phyloP scores from a whole-genome alignment of 345 rosid species.

The Triadica sebifera region DNA sequence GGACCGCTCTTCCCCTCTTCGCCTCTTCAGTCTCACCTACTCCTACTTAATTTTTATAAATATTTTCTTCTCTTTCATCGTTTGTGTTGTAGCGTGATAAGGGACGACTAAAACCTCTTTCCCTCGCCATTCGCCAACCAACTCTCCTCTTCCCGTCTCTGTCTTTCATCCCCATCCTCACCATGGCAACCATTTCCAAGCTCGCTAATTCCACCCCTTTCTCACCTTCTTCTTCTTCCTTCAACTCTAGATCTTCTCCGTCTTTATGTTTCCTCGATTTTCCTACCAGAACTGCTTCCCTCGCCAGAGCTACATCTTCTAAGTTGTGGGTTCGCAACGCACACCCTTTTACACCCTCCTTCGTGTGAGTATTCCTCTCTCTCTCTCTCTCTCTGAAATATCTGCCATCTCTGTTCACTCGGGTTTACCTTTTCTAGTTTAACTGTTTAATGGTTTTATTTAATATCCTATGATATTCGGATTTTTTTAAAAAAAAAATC shows the following conservation, averaged over 20 bases:
- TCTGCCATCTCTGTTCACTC: neutral
- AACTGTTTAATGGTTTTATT: neutral
- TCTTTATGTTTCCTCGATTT: slow-evolving; percentile 41
- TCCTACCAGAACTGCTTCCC: slow-evolving; percentile 20
- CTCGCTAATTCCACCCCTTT: slow-evolving; percentile 45
- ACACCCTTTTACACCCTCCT: slow-evolving; percentile 37
- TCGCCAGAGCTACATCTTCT: slow-evolving; percentile 49
- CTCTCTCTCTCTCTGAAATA: neutral
- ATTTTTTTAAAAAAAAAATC: neutral
- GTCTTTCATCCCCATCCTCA: neutral
- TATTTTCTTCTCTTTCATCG: no score
- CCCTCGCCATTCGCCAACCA: slow-evolving; percentile 11
- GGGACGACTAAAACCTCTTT: neutral
- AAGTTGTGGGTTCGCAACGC: slow-evolving; percentile 37
- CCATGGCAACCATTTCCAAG: slow-evolving; percentile 82
- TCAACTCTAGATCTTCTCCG: slow-evolving; percentile 37
- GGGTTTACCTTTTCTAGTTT: neutral
- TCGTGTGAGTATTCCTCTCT: slow-evolving; percentile 45
- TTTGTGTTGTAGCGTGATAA: neutral
- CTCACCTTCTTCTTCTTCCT: slow-evolving; percentile 31
- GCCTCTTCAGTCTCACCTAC: no score
- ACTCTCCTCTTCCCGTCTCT: neutral
- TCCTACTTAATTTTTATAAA: no score
- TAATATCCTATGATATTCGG: neutral
- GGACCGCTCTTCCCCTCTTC: no score